phyloP scores from a whole-genome alignment of 192 early-diverging fungal species.

The Rhizoclosmatium sp. region DNA sequence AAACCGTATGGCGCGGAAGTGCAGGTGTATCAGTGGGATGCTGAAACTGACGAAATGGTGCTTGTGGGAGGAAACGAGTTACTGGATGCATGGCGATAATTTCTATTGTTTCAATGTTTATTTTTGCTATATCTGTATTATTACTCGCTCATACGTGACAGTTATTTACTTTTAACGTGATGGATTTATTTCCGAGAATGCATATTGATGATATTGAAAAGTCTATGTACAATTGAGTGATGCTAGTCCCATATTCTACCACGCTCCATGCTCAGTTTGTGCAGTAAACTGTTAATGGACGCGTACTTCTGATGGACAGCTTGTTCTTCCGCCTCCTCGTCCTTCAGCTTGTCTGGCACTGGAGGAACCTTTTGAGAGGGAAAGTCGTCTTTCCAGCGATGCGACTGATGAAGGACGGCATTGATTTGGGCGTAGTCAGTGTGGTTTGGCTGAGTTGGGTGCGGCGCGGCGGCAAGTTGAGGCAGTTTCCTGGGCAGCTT shows the following conservation, averaged over 20 bases:
- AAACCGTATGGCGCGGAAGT: conserved; percentile 82
- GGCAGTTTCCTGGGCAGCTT: not conserved
- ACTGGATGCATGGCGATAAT: not conserved
- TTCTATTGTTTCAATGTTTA: too few relatives aligned
- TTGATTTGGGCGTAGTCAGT: not conserved
- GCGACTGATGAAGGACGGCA: not conserved
- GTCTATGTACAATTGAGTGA: too few relatives aligned
- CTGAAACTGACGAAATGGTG: conserved; percentile 39
- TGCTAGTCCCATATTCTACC: not conserved
- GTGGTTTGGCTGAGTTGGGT: not conserved
- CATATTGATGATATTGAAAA: too few relatives aligned
- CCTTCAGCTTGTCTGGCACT: not conserved
- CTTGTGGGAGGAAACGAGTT: conserved; percentile 33
- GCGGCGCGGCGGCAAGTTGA: not conserved
- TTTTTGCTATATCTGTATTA: too few relatives aligned
- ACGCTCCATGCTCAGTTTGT: not conserved
- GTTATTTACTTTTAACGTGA: too few relatives aligned
- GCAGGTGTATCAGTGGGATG: conserved; percentile 37
- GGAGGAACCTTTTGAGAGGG: not conserved
- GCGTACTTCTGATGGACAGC: not conserved
- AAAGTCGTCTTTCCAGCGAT: not conserved
- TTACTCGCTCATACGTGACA: too few relatives aligned
- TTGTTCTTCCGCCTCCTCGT: not conserved
- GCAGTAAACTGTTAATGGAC: not conserved
- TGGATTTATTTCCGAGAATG: too few relatives aligned